Conservation (phyloP, 768 basidiomycete species). For the Trametes maxima region DNA sequence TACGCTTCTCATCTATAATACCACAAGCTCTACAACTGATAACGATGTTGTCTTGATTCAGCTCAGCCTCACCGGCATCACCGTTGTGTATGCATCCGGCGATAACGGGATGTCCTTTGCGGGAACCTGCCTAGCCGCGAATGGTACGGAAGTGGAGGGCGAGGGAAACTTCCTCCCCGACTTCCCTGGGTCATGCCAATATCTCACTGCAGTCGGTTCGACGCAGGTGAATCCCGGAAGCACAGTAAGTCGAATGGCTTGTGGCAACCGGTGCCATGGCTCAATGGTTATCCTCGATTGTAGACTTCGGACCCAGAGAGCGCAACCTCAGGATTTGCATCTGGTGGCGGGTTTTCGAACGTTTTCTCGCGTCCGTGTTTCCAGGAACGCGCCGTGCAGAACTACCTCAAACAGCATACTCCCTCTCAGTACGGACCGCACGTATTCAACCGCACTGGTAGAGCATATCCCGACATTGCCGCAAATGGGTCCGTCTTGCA, state of each 20-base stretch:
- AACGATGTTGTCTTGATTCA: neutral
- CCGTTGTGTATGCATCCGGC: slow-evolving; percentile 47
- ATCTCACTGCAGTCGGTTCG: slow-evolving; percentile 38
- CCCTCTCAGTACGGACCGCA: slow-evolving; percentile 36
- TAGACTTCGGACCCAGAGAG: slow-evolving; percentile 35
- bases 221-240: slow-evolving; percentile 37
- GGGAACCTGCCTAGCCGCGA: neutral
- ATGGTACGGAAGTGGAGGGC: neutral
- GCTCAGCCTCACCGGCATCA: slow-evolving; percentile 36
- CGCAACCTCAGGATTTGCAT: slow-evolving; percentile 36
- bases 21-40: neutral
- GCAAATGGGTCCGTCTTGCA: slow-evolving; percentile 34
- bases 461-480: slow-evolving; percentile 36
- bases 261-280: neutral
- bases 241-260: slow-evolving; percentile 16
- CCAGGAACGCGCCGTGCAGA: slow-evolving; percentile 34
- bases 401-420: slow-evolving; percentile 28
- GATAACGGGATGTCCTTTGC: slow-evolving; percentile 44
- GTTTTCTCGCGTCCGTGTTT: slow-evolving; percentile 40
- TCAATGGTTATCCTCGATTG: too few species aligned
- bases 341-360: slow-evolving; percentile 44
- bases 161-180: slow-evolving; percentile 25
- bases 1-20: neutral
- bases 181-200: slow-evolving; percentile 43
- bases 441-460: slow-evolving; percentile 38